Evolutionary conservation across 2,329 filamentous ascomycete genomes (phyloP).

Genomic region (Periglandula ipomoeae): DNA sequence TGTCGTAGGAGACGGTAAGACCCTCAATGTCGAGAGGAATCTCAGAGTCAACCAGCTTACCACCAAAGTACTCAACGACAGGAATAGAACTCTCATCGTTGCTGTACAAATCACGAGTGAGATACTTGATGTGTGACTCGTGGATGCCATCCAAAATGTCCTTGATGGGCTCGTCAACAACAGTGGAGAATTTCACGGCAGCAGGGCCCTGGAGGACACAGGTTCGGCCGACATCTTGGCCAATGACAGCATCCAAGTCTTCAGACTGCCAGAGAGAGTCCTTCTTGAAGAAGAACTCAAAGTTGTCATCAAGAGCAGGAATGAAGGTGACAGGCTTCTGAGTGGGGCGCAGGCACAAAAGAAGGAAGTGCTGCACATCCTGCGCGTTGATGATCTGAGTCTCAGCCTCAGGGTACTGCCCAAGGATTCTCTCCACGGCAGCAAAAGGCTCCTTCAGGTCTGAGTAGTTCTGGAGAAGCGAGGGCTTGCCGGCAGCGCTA

Average conservation of each 20-base stretch:
- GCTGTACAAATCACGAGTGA: slow-evolving; percentile 73
- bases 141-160: slow-evolving; percentile 91
- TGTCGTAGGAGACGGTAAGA: slow-evolving; percentile 71
- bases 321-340: slow-evolving; percentile 98
- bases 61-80: slow-evolving; percentile 89
- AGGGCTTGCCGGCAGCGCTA: slow-evolving; percentile 57
- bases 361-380: slow-evolving; percentile 92
- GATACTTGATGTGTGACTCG: slow-evolving; percentile 69
- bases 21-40: slow-evolving; percentile 75
- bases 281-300: slow-evolving; percentile 99
- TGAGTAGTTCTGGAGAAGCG: slow-evolving; percentile 79
- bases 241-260: slow-evolving; percentile 90
- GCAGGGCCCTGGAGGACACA: slow-evolving; percentile 95
- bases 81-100: slow-evolving; percentile 69
- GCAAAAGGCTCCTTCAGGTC: slow-evolving; percentile 78
- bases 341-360: slow-evolving; percentile 80
- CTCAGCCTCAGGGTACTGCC: slow-evolving; percentile 77
- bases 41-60: slow-evolving; percentile 65
- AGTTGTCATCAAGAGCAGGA: slow-evolving; percentile 89
- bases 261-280: slow-evolving; percentile 99
- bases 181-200: slow-evolving; percentile 80
- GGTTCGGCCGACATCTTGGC: slow-evolving; percentile 88
- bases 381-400: slow-evolving; percentile 94
- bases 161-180: slow-evolving; percentile 88
- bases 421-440: slow-evolving; percentile 68